phyloP scores from a whole-genome alignment of 768 basidiomycete species.

The Sporobolomyces roseus region DNA sequence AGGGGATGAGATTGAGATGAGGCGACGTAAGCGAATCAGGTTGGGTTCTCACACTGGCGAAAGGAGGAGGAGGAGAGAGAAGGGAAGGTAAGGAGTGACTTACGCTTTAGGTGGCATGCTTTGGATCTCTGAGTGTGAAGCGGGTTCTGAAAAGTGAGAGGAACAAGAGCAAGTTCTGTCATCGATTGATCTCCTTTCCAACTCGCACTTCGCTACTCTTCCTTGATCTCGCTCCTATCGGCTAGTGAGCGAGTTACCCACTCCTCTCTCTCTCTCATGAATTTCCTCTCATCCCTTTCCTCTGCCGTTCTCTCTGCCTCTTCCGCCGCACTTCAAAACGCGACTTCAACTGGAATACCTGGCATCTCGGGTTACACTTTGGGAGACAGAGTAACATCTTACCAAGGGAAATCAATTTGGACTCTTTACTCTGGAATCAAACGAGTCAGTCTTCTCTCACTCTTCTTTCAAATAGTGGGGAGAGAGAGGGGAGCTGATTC shows the following conservation, averaged over 20 bases:
- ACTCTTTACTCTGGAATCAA: conserved; percentile 81
- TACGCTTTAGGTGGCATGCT: conserved; percentile 91
- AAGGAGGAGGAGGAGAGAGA: not conserved
- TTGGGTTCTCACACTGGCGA: not conserved
- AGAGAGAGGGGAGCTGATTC: too few relatives aligned
- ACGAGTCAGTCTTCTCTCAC: conserved; percentile 57
- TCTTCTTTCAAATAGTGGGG: not conserved
- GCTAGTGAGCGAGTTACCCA: not conserved
- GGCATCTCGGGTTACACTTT: conserved; percentile 40
- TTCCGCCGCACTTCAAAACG: conserved; percentile 22
- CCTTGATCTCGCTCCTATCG: not conserved
- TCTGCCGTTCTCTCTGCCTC: conserved; percentile 28
- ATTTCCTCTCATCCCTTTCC: conserved; percentile 33
- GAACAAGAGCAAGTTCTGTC: too few relatives aligned
- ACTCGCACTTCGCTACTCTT: not conserved
- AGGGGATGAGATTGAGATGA: not conserved
- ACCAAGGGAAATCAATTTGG: conserved; percentile 69
- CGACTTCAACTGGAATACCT: conserved; percentile 35
- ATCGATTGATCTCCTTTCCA: too few relatives aligned
- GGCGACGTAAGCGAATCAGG: conserved; percentile 13
- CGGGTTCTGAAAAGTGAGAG: not conserved
- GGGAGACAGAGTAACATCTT: conserved; percentile 32
- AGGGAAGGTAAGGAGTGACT: conserved; percentile 47
- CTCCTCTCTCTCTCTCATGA: conserved; percentile 19
- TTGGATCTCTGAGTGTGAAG: not conserved